Evolutionary conservation across 768 basidiomycete genomes (phyloP), one percentile per base, ranked within the genome.

Genomic region (Suillus fuscotomentosus): DNA sequence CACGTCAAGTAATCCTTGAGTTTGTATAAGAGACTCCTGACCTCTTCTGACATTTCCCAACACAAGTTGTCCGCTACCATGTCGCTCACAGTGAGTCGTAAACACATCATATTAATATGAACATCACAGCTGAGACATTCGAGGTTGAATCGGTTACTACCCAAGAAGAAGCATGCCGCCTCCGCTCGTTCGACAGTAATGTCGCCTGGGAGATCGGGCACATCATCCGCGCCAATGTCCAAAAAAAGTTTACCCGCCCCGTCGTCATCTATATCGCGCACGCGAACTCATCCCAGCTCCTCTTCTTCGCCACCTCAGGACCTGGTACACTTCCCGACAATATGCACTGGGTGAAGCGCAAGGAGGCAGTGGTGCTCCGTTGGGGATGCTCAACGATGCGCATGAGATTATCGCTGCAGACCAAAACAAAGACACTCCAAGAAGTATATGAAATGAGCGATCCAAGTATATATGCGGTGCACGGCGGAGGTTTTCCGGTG

Each of bases 401-500:
- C 24, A 72, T 75, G 76, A 66, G 65, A 8, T 45, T 64, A 43
- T 62, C 64, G 47, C 17, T 71, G 65, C 9, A 24, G 60, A 1
- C 8, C 24, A 41, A 43, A 20, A 56, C 47, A 5, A 55, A 3
- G 64, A 56, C 61, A 17, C 65, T 60, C 42, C 69, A 62, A 61
- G 65, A 61, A 3, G 68, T 60, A 51, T 78, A 67, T 36, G 68
- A 69, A 68, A 62, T 76, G 61, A 66, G 65, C 17, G 72, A 75
- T 48, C 68, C 76, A 38, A 73, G 71, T 11, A 48, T 64, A 45
- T 77, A 77, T 60, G 71, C 65, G 7, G 73, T 73, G 51, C 74
- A 76, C 42, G 74, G 76, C 1, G 76, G 78, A 1, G 77, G 73
- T 6, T 72, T 78, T 57, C 78, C 78, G 2, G 66, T 79, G 27